A percentile compares a stretch with the other conserved stretches of the same genome.
These are phyloP conservation scores for Pleurotus pulmonarius DNA, from an alignment of 768 basidiomycete species.

Conservation along the genomic window DNA sequence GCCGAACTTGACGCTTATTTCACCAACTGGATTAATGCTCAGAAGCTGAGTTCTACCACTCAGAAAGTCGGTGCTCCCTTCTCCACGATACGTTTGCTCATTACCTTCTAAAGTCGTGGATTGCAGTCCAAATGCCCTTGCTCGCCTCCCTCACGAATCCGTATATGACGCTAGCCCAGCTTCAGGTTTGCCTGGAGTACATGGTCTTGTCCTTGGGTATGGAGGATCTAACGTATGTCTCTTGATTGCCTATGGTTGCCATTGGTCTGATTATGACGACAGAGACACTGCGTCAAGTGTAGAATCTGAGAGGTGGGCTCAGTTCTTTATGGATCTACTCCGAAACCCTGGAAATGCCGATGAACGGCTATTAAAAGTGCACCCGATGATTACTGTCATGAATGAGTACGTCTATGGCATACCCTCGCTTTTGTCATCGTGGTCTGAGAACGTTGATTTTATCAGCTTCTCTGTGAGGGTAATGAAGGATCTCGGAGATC, in stretches of 20 bases:
- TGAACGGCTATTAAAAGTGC: not conserved
- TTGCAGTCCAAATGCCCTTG: conserved; percentile 5
- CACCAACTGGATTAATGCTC: not conserved
- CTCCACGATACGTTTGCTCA: not conserved
- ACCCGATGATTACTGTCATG: not conserved
- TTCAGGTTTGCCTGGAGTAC: conserved; percentile 1
- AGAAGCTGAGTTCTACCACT: not conserved
- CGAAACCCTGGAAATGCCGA: not conserved
- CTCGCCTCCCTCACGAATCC: conserved; percentile 5
- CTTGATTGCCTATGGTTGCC: too few relatives aligned
- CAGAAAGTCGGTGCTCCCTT: not conserved
- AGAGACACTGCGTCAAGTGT: not conserved
- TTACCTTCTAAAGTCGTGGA: not conserved
- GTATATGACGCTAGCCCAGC: conserved; percentile 1
- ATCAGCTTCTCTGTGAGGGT: not conserved
- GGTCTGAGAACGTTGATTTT: not conserved
- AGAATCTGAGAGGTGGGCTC: conserved; percentile 3
- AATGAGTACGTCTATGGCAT: not conserved
- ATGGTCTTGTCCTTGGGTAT: conserved; percentile 4
- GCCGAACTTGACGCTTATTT: not conserved
- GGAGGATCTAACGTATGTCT: conserved; percentile 1
- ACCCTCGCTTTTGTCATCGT: too few relatives aligned
- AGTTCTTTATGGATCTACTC: conserved; percentile 2
- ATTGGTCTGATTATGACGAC: too few relatives aligned
- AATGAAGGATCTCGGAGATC: conserved; percentile 5